Evolutionary conservation across 371 early-diverging fungal species (phyloP).

Genomic region (Parasitella parasitica): DNA sequence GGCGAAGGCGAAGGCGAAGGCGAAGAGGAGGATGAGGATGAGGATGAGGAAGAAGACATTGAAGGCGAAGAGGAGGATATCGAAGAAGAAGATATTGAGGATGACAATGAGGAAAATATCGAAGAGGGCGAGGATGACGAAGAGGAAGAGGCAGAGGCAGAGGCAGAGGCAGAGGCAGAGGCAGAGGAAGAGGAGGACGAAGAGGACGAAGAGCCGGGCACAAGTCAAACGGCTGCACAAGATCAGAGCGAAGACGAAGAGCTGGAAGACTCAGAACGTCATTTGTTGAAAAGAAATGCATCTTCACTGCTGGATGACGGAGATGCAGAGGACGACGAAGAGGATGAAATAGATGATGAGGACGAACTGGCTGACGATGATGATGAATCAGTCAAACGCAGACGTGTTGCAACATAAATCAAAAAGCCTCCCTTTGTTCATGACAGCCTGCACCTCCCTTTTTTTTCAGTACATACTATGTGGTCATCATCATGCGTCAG

Average conservation of each 20-base stretch:
- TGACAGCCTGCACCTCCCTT: neutral
- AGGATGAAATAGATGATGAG: slow-evolving; percentile 9
- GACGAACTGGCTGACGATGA: slow-evolving; percentile 8
- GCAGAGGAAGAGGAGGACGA: no score
- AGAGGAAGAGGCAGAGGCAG: neutral
- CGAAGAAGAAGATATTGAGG: slow-evolving; percentile 8
- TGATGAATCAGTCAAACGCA: slow-evolving; percentile 3
- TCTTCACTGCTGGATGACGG: neutral
- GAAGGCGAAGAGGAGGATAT: slow-evolving; percentile 6
- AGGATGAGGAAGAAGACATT: slow-evolving; percentile 3
- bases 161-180: no score
- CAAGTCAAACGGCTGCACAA: neutral
- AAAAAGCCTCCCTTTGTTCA: neutral
- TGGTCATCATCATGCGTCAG: slow-evolving; percentile 2
- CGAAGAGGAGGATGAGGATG: slow-evolving; percentile 6
- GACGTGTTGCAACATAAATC: neutral
- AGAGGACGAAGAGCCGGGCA: neutral
- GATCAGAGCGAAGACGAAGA: slow-evolving; percentile 11
- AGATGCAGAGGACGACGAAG: slow-evolving; percentile 9
- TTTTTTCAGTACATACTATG: neutral
- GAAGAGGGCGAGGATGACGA: neutral
- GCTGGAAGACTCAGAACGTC: slow-evolving; percentile 8
- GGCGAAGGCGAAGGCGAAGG: neutral
- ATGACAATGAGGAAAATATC: slow-evolving; percentile 2
- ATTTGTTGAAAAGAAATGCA: neutral